Conservation (phyloP, 148 eudicot genomes). For the Fallopia convolvulus region DNA sequence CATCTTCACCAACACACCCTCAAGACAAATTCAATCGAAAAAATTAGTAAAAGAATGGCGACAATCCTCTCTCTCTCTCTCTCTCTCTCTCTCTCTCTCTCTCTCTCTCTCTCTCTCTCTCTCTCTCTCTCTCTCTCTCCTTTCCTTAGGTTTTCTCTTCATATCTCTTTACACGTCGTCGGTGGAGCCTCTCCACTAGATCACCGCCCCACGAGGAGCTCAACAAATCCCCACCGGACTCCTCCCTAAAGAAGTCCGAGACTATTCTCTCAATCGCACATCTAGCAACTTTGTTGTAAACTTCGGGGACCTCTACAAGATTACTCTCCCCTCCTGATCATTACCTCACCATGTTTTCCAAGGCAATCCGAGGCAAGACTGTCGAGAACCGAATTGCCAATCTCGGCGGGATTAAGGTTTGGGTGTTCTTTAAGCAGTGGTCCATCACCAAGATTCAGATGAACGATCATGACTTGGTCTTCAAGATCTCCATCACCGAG, state of each 20-base stretch:
- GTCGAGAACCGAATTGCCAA: conserved; percentile 51
- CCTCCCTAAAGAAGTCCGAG: conserved; percentile 51
- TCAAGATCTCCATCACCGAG: conserved; percentile 85
- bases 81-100: too few species aligned
- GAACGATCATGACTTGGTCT: conserved; percentile 66
- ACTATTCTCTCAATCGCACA: conserved; percentile 51
- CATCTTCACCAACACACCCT: neutral
- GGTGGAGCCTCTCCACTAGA: conserved; percentile 1
- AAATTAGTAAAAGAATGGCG: conserved; percentile 22
- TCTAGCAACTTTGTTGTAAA: conserved; percentile 60
- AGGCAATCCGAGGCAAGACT: conserved; percentile 59
- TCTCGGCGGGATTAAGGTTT: conserved; percentile 75
- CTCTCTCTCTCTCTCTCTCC: too few species aligned
- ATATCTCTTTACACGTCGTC: conserved; percentile 21
- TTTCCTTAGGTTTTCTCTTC: conserved; percentile 16
- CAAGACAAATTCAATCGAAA: neutral
- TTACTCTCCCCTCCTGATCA: conserved; percentile 97
- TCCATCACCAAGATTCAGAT: conserved; percentile 69
- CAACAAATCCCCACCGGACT: conserved; percentile 58
- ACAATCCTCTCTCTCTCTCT: conserved; percentile 18
- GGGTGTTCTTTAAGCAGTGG: conserved; percentile 96
- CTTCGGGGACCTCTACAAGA: conserved; percentile 34
- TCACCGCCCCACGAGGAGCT: conserved; percentile 59
- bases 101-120: too few species aligned
- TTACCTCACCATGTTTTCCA: conserved; percentile 70